Conservation (phyloP, 345 rosid genomes). For the Iberis pinnata region DNA sequence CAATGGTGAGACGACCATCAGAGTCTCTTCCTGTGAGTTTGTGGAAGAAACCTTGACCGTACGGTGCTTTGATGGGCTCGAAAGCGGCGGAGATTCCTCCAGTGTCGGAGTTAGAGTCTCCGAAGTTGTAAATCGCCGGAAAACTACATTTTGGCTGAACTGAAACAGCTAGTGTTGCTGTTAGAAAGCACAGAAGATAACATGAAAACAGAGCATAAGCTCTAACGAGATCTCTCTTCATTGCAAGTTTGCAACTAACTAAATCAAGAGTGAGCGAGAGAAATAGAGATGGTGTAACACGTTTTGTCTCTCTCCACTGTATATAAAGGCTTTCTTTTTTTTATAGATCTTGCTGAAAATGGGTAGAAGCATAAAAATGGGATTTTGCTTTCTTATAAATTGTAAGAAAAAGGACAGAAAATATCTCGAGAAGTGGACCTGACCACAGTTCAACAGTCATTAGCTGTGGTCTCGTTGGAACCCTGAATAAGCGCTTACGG, state of each 20-base stretch:
- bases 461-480: slow-evolving; percentile 28
- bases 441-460: slow-evolving; percentile 29
- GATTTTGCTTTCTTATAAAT: not conserved
- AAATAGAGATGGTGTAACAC: not conserved
- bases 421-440: slow-evolving; percentile 27
- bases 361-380: not conserved
- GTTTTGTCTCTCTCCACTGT: not conserved
- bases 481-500: slow-evolving; percentile 26
- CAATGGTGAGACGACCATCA: slow-evolving; percentile 76
- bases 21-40: slow-evolving; percentile 59
- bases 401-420: not conserved
- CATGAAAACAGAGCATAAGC: slow-evolving; percentile 32
- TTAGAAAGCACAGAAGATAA: slow-evolving; percentile 25
- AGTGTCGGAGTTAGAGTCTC: slow-evolving; percentile 82
- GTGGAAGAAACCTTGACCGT: slow-evolving; percentile 58
- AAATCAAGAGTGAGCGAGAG: not conserved
- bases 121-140: slow-evolving; percentile 80
- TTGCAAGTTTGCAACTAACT: not conserved
- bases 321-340: not conserved
- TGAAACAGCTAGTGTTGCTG: slow-evolving; percentile 15
- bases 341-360: slow-evolving; percentile 11
- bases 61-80: slow-evolving; percentile 47
- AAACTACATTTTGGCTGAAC: slow-evolving; percentile 40
- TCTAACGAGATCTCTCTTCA: slow-evolving; percentile 11
- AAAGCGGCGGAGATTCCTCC: slow-evolving; percentile 82